Evolutionary conservation across 1,284 basidiomycete genomes (phyloP).

Genomic region (Abortiporus biennis): DNA sequence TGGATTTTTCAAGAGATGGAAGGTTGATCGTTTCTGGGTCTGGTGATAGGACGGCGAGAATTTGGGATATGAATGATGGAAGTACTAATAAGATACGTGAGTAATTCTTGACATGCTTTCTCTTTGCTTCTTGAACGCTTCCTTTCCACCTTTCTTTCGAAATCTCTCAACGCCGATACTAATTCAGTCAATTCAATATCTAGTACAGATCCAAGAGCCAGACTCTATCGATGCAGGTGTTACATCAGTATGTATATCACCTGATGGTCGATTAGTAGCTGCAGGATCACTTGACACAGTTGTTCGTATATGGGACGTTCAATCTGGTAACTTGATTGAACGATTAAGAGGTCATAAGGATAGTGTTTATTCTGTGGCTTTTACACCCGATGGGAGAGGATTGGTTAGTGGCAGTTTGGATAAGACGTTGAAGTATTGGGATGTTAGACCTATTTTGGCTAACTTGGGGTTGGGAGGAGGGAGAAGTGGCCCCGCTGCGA

Average conservation of each 20-base stretch:
- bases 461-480: constrained; percentile 9
- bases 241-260: constrained; percentile 59
- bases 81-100: constrained; percentile 33
- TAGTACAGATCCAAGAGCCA: constrained; percentile 33
- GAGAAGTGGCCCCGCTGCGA: constrained; percentile 12
- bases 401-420: constrained; percentile 70
- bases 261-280: constrained; percentile 63
- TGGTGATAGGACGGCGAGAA: constrained; percentile 77
- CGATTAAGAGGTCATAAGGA: constrained; percentile 70
- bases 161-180: background rate
- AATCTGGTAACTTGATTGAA: constrained; percentile 62
- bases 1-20: constrained; percentile 78
- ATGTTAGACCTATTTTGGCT: constrained; percentile 34
- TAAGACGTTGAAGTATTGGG: constrained; percentile 74
- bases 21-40: constrained; percentile 76
- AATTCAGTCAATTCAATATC: background rate
- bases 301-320: constrained; percentile 70
- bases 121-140: background rate
- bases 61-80: constrained; percentile 75
- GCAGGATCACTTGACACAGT: constrained; percentile 72
- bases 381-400: constrained; percentile 66
- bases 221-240: constrained; percentile 58
- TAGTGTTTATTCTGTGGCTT: constrained; percentile 73
- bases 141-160: background rate
- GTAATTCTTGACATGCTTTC: too few species aligned